Evolutionary conservation across 2,329 filamentous ascomycete species (phyloP).

Genomic region (Elsinoe arachidis): DNA sequence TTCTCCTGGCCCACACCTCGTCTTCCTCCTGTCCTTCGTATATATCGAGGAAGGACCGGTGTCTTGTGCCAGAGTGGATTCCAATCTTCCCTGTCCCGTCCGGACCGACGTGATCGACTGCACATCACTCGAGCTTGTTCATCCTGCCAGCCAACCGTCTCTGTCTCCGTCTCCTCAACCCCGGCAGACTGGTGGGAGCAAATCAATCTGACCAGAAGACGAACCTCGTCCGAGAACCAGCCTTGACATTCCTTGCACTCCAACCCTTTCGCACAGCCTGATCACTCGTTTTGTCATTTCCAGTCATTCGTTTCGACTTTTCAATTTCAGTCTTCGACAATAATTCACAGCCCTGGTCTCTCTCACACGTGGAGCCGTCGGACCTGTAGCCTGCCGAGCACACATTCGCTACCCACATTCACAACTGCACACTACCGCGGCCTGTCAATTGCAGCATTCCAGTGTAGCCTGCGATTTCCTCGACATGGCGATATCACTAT

Average conservation of each 20-base stretch:
- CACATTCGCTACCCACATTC: neutral
- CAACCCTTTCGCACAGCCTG: neutral
- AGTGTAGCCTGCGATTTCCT: neutral
- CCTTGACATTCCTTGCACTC: constrained; percentile 3
- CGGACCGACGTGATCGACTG: constrained; percentile 7
- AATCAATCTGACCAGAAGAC: neutral
- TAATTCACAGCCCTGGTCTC: neutral
- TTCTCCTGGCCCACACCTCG: neutral
- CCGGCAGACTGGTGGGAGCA: neutral
- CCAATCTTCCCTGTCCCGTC: neutral
- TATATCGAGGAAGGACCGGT: neutral
- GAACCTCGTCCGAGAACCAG: neutral
- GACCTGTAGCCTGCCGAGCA: neutral
- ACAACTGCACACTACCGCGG: neutral
- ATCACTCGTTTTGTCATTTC: constrained; percentile 4
- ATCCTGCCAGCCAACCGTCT: neutral
- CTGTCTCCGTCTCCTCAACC: neutral
- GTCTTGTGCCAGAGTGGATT: neutral
- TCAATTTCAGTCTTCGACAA: neutral
- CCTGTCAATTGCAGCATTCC: neutral
- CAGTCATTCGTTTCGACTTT: constrained; percentile 6
- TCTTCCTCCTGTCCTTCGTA: neutral
- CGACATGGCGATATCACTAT: neutral
- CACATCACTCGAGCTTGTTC: constrained; percentile 6
- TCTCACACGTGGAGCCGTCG: neutral